A percentile compares a stretch with the other conserved stretches of the same genome.
phyloP scores from a whole-genome alignment of 2,329 filamentous ascomycete genomes.

The Talaromyces marneffei region DNA sequence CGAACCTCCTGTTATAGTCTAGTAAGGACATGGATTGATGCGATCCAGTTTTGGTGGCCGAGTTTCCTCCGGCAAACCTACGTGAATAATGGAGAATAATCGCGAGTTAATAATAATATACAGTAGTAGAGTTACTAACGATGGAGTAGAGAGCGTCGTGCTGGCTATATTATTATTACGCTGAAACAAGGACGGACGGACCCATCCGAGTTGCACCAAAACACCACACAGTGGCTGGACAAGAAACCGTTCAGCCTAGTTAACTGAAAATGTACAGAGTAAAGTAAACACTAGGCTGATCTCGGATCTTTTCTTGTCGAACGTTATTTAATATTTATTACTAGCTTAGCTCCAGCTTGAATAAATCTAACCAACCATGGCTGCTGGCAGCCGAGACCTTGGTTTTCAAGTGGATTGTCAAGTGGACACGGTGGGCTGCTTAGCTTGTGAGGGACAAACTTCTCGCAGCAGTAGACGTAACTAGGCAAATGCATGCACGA shows the following conservation, averaged over 20 bases:
- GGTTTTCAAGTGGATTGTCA: background rate
- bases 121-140: too few relatives aligned
- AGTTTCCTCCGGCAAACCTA: background rate
- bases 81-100: background rate
- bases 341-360: background rate
- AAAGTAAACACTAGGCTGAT: background rate
- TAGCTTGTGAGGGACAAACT: too few relatives aligned
- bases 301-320: slow-evolving; percentile 1
- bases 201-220: background rate
- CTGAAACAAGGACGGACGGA: background rate
- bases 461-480: too few relatives aligned
- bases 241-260: background rate
- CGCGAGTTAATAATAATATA: too few relatives aligned
- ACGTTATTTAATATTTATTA: background rate
- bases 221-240: background rate
- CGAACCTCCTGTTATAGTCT: background rate
- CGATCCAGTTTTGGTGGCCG: background rate
- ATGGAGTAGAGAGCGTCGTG: background rate
- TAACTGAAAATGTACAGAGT: too few relatives aligned
- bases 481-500: background rate
- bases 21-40: background rate
- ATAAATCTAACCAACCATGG: background rate
- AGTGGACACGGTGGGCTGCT: background rate
- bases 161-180: background rate
- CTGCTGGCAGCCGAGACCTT: background rate